phyloP scores from a whole-genome alignment of 306 rosid genomes.

The Hippophae gyantsensis region DNA sequence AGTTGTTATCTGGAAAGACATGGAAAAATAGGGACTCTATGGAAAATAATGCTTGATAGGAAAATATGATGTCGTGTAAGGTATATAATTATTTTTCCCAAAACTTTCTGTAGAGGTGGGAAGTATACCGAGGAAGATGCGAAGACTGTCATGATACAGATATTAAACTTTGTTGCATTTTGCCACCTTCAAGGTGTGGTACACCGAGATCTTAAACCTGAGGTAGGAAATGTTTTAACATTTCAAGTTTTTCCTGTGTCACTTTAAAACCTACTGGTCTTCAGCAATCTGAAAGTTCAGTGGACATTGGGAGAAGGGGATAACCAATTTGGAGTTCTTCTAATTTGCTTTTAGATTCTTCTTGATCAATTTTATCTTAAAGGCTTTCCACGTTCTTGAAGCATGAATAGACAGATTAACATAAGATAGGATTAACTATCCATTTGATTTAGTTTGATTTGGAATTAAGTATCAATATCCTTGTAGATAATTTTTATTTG shows the following conservation, averaged over 20 bases:
- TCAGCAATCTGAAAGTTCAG: too few relatives aligned
- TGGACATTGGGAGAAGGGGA: too few relatives aligned
- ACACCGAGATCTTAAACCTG: conserved; percentile 94
- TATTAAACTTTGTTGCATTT: conserved; percentile 75
- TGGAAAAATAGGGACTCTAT: neutral
- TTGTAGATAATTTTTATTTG: too few relatives aligned
- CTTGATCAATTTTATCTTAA: too few relatives aligned
- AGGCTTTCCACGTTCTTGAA: too few relatives aligned
- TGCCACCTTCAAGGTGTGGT: conserved; percentile 96
- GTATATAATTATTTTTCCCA: conserved; percentile 2
- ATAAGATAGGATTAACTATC: too few relatives aligned
- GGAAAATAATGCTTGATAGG: conserved; percentile 1
- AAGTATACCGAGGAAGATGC: conserved; percentile 92
- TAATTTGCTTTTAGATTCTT: too few relatives aligned
- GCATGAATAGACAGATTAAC: too few relatives aligned
- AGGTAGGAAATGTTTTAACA: conserved; percentile 31
- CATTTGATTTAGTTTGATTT: too few relatives aligned
- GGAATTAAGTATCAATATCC: too few relatives aligned
- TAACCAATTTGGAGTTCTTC: too few relatives aligned
- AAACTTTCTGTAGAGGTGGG: conserved; percentile 59
- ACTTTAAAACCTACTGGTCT: too few relatives aligned
- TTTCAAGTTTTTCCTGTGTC: neutral
- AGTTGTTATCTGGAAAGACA: conserved; percentile 10
- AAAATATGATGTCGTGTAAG: conserved; percentile 2
- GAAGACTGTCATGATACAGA: conserved; percentile 60